Evolutionary conservation across 306 rosid species (phyloP).

Genomic region (Quillaja saponaria): DNA sequence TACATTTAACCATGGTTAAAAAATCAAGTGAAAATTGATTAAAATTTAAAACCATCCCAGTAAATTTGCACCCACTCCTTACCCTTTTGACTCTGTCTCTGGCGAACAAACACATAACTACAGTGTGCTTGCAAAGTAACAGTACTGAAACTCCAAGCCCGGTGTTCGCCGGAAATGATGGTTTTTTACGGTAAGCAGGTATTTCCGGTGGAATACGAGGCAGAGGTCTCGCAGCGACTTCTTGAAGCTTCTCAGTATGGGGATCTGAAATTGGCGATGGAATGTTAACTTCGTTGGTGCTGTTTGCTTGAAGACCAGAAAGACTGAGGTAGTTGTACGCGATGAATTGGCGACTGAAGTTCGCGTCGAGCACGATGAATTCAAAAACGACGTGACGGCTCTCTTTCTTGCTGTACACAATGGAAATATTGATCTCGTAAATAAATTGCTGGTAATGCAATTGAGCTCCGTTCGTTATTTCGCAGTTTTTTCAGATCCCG

Average conservation of each 20-base stretch:
- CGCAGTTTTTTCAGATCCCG: slow-evolving; percentile 29
- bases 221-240: slow-evolving; percentile 72
- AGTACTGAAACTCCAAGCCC: slow-evolving; percentile 4
- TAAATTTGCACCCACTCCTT: slow-evolving; percentile 34
- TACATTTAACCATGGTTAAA: slow-evolving; percentile 24
- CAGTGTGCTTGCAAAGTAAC: neutral
- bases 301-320: slow-evolving; percentile 51
- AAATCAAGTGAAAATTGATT: too few relatives aligned
- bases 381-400: slow-evolving; percentile 79
- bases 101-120: slow-evolving; percentile 42
- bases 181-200: slow-evolving; percentile 81
- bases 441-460: slow-evolving; percentile 66
- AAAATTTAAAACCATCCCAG: slow-evolving; percentile 31
- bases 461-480: neutral
- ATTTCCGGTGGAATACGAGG: slow-evolving; percentile 80
- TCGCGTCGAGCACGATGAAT: slow-evolving; percentile 61
- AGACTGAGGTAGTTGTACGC: slow-evolving; percentile 47
- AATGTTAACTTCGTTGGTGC: slow-evolving; percentile 89
- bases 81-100: slow-evolving; percentile 5
- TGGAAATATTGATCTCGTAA: slow-evolving; percentile 56
- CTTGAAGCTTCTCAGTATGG: slow-evolving; percentile 78
- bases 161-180: slow-evolving; percentile 49
- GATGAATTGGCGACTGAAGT: slow-evolving; percentile 67
- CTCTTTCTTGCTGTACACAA: slow-evolving; percentile 84
- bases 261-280: slow-evolving; percentile 63